A percentile compares a stretch with the other conserved stretches of the same genome.
Evolutionary conservation across 2,329 filamentous ascomycete species (phyloP).

Genomic region (Aspergillus fructus): DNA sequence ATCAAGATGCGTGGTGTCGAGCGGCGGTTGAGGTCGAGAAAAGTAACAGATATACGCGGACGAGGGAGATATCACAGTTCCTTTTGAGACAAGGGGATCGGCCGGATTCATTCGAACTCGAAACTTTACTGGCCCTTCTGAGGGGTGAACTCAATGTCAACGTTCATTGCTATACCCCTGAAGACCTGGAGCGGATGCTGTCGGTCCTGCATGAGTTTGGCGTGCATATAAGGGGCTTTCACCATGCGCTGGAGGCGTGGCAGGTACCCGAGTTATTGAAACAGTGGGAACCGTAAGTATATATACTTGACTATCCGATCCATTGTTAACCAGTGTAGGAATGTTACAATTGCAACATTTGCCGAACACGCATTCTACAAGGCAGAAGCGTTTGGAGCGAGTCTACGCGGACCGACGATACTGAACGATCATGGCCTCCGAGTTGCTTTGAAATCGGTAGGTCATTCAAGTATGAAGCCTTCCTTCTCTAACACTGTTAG

Average conservation of each 20-base stretch:
- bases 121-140: constrained; percentile 61
- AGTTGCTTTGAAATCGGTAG: constrained; percentile 66
- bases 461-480: too few relatives aligned
- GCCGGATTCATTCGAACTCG: constrained; percentile 56
- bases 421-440: constrained; percentile 66
- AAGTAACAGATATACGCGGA: background rate
- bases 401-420: constrained; percentile 65
- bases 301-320: background rate
- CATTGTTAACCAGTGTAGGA: background rate
- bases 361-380: constrained; percentile 75
- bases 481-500: background rate
- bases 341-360: constrained; percentile 60
- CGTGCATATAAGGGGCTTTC: constrained; percentile 65
- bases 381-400: constrained; percentile 63
- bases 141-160: constrained; percentile 69
- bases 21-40: background rate
- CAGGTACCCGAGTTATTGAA: background rate
- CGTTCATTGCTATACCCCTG: constrained; percentile 69
- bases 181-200: constrained; percentile 66
- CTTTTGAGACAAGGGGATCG: constrained; percentile 23
- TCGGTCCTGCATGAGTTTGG: constrained; percentile 66
- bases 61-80: background rate
- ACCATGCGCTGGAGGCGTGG: constrained; percentile 61
- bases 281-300: background rate
- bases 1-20: background rate